These are phyloP conservation scores for Eragrostis tef DNA, from an alignment of 202 grass and related monocot genomes.

Conservation along the genomic window DNA sequence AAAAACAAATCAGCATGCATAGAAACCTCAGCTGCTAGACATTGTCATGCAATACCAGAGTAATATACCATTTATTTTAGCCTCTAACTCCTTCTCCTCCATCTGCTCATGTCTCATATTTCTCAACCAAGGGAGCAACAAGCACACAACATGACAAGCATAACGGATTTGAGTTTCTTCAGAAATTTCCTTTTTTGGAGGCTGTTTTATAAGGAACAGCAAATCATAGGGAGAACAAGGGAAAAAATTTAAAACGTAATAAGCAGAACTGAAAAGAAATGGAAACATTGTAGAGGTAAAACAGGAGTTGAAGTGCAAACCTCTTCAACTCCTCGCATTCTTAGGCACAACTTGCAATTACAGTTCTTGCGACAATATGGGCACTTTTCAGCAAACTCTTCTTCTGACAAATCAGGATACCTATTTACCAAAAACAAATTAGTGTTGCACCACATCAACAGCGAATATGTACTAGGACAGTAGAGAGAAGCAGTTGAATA, in stretches of 20 bases:
- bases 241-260: not conserved
- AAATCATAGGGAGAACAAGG: not conserved
- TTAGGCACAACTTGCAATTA: slow-evolving; percentile 78
- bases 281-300: not conserved
- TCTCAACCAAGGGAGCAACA: slow-evolving; percentile 73
- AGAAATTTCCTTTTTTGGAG: slow-evolving; percentile 49
- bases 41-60: too few species aligned
- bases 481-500: slow-evolving; percentile 7
- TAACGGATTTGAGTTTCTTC: slow-evolving; percentile 53
- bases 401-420: slow-evolving; percentile 64
- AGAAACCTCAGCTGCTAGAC: not conserved
- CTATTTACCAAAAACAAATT: slow-evolving; percentile 49
- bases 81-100: slow-evolving; percentile 68
- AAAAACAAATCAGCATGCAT: not conserved
- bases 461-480: too few species aligned
- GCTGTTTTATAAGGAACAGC: slow-evolving; percentile 22
- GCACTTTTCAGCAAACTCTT: slow-evolving; percentile 66
- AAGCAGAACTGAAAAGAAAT: not conserved
- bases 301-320: slow-evolving; percentile 46
- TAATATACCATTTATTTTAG: slow-evolving; percentile 56
- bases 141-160: slow-evolving; percentile 52
- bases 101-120: slow-evolving; percentile 56
- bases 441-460: too few species aligned
- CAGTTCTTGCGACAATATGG: slow-evolving; percentile 71
- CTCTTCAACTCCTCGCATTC: slow-evolving; percentile 59